Evolutionary conservation across 2,329 filamentous ascomycete species (phyloP).

Genomic region (Penicillium sclerotigenum): DNA sequence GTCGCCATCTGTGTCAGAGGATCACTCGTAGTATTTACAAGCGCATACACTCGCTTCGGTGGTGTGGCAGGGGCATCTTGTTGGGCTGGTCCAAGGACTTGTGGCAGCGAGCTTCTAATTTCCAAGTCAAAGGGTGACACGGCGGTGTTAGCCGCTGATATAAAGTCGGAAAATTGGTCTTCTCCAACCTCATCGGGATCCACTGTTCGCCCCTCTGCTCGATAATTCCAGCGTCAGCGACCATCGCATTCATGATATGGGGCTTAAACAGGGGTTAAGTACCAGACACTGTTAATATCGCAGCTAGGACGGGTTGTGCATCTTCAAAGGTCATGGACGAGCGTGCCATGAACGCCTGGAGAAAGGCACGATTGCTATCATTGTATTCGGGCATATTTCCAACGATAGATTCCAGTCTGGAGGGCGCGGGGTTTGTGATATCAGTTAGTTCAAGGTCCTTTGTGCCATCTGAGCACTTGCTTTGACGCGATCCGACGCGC

Average conservation of each 20-base stretch:
- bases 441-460: background rate
- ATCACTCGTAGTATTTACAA: conserved; percentile 87
- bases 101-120: conserved; percentile 71
- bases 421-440: background rate
- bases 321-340: conserved; percentile 74
- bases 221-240: background rate
- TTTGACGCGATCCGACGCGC: conserved; percentile 18
- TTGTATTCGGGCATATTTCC: conserved; percentile 43
- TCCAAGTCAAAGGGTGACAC: conserved; percentile 83
- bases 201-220: conserved; percentile 46
- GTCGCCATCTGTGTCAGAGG: conserved; percentile 83
- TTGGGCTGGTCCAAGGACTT: conserved; percentile 51
- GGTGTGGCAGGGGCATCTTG: conserved; percentile 1
- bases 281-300: conserved; percentile 65
- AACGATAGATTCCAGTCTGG: conserved; percentile 1
- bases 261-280: background rate
- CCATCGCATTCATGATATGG: background rate
- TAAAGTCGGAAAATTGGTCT: conserved; percentile 65
- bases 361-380: conserved; percentile 77
- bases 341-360: conserved; percentile 81
- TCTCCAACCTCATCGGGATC: conserved; percentile 63
- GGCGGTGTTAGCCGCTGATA: conserved; percentile 67
- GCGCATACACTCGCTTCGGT: conserved; percentile 65
- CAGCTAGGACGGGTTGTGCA: conserved; percentile 69
- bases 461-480: background rate